Percentiles rank a stretch among this genome's conserved stretches.
These are phyloP conservation scores for Phytopythium montanum DNA, from an alignment of 352 stramenopile genomes.

Conservation along the genomic window DNA sequence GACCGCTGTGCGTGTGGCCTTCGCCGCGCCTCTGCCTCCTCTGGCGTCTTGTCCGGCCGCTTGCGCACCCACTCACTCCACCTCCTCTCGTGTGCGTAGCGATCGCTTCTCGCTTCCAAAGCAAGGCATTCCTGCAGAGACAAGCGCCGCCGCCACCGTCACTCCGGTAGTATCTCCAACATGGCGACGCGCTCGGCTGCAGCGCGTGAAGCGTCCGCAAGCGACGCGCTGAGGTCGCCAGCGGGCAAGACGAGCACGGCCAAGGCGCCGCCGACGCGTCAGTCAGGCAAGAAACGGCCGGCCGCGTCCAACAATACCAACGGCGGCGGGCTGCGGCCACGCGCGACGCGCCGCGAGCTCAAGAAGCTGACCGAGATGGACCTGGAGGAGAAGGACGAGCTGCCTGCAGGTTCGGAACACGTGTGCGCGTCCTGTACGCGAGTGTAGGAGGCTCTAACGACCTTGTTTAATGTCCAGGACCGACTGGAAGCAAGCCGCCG, in stretches of 20 bases:
- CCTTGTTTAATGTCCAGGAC: not conserved
- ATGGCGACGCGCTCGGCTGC: constrained; percentile 22
- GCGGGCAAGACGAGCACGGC: constrained; percentile 25
- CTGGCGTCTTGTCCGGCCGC: not conserved
- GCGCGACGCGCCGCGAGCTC: constrained; percentile 67
- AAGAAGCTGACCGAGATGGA: constrained; percentile 79
- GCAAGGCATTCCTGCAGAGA: not conserved
- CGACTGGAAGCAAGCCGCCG: not conserved
- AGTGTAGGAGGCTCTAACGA: not conserved
- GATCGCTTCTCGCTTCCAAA: not conserved
- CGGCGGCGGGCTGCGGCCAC: constrained; percentile 31
- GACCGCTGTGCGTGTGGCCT: not conserved
- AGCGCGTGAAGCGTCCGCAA: constrained; percentile 24
- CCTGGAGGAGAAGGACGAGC: constrained; percentile 67
- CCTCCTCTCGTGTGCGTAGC: not conserved
- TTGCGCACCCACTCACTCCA: not conserved
- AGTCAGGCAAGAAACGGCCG: constrained; percentile 38
- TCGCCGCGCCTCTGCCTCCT: not conserved
- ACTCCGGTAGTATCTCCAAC: too few species aligned
- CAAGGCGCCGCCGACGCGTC: constrained; percentile 41
- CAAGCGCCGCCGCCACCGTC: too few species aligned
- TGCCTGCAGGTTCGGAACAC: constrained; percentile 26
- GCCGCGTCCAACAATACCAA: constrained; percentile 7
- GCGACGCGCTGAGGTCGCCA: constrained; percentile 29
- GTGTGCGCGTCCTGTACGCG: not conserved